Base-by-base conservation (phyloP, 352 stramenopile genomes). In the Pythium phragmiticola region DNA sequence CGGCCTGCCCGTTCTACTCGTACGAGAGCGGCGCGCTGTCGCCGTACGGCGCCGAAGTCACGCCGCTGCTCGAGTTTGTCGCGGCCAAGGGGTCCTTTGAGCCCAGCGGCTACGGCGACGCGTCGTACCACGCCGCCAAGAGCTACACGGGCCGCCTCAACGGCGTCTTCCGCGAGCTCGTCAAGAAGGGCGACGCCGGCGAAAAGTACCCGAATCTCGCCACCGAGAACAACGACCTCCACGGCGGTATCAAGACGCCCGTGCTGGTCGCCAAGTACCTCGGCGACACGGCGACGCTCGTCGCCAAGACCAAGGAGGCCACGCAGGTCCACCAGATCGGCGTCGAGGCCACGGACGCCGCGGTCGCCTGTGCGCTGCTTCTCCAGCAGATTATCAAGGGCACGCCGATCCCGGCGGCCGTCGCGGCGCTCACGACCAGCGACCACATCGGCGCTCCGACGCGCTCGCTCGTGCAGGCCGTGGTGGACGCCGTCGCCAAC, bases 151-250 rank as follows among this genome's bases (percentile, higher is more conserved):
- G 77, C 1, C 76, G 77, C 9, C 64, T 89, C 37, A 90, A 90
- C 64, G 68, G 79, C 52, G 77, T 87, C 59, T 85, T 90, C 57
- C 81, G 82, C 55, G 76, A 90, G 53, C 73, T 89, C 62, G 78
- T 90, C 36, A 65, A 66, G 33, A 88, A 88, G 65, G 82, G 78
- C 39, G 82, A 88, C 48, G 82, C 76, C 9, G 79, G 82, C 51
- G 72, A 79, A 36, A 80, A 75, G 8, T 60, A 88, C 30, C 56
- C 79, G 3, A 64, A 88, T 30, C 53, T 89, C 36, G 77, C 82
- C 4, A 74, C 68, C 6, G 68, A 74, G 53, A 86, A 75, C 70
- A 76, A 80, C 17, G 81, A 90, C 51, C 57, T 78, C 9, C 81
- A 90, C 60, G 77, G 81, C 19, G 77, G 66, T 8, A 88, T 82